A percentile compares a stretch with the other conserved stretches of the same genome.
These are phyloP conservation scores for Solanum habrochaites DNA, from an alignment of 257 asterid species.

Conservation along the genomic window DNA sequence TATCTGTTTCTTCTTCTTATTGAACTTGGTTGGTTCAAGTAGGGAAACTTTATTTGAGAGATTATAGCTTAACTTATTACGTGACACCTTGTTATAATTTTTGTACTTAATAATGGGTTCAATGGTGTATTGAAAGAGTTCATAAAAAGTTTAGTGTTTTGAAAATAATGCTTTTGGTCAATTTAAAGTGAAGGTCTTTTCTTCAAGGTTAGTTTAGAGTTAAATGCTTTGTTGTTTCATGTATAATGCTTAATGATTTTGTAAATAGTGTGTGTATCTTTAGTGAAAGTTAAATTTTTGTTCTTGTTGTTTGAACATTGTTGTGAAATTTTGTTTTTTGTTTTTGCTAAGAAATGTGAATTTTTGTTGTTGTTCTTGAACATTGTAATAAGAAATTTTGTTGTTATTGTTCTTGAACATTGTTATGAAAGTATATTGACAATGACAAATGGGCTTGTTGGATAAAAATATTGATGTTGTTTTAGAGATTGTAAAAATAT, in stretches of 20 bases:
- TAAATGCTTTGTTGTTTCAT: not conserved
- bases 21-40: not conserved
- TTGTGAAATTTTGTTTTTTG: not conserved
- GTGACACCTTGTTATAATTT: not conserved
- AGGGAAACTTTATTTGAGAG: not conserved
- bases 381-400: not conserved
- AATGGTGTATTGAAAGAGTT: not conserved
- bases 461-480: not conserved
- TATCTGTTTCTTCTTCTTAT: too few relatives aligned
- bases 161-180: not conserved
- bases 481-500: not conserved
- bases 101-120: not conserved
- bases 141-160: too few relatives aligned
- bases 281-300: not conserved
- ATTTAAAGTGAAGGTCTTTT: not conserved
- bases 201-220: not conserved
- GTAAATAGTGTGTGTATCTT: not conserved
- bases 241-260: not conserved
- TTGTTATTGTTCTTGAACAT: not conserved
- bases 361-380: not conserved
- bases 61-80: not conserved
- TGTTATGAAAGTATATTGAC: not conserved
- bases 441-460: not conserved
- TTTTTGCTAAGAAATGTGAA: not conserved
- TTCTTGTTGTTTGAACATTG: not conserved